These are phyloP conservation scores for Fraxinus velutina DNA, from an alignment of 305 asterid genomes.

Conservation along the genomic window DNA sequence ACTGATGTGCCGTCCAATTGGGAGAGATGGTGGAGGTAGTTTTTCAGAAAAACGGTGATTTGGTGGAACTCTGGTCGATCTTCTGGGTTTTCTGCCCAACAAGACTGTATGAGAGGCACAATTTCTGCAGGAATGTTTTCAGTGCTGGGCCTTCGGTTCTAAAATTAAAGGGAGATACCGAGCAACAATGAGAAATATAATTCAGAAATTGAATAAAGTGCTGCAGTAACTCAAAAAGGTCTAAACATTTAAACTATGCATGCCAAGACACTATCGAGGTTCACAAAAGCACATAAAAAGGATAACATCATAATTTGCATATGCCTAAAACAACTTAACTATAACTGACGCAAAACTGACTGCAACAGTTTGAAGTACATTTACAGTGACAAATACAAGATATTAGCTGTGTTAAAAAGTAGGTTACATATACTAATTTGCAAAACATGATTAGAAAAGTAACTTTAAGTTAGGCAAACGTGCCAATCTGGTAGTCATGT, in stretches of 20 bases:
- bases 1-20: slow-evolving; percentile 14
- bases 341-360: background rate
- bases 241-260: background rate
- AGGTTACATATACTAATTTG: background rate
- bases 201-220: background rate
- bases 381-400: background rate
- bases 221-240: background rate
- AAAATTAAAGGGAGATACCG: slow-evolving; percentile 17
- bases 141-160: slow-evolving; percentile 56
- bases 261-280: background rate
- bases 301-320: background rate
- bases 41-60: slow-evolving; percentile 37
- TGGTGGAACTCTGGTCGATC: slow-evolving; percentile 59
- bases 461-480: background rate
- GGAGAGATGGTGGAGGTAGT: slow-evolving; percentile 28
- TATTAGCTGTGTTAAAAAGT: background rate
- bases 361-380: background rate
- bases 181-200: background rate
- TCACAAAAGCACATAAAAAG: background rate
- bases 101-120: slow-evolving; percentile 43
- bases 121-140: slow-evolving; percentile 50
- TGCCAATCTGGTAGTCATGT: background rate
- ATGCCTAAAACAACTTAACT: background rate
- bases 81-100: slow-evolving; percentile 62
- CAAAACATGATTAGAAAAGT: background rate